Evolutionary conservation across 1,139 yeast genomes (phyloP).

Genomic region (Suhomyces bolitotheri): DNA sequence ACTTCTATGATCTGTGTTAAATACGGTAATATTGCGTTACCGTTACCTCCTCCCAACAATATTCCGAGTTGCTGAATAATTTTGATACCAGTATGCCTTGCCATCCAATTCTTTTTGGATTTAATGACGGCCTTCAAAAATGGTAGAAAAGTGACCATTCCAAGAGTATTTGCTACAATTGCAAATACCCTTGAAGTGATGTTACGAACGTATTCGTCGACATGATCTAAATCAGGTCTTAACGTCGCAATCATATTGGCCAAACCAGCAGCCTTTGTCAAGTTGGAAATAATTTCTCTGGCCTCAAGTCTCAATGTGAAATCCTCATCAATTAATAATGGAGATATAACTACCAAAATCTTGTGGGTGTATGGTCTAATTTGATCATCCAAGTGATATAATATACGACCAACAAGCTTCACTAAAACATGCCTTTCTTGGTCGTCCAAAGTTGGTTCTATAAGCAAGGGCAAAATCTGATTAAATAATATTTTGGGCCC

Average conservation of each 20-base stretch:
- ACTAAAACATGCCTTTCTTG: constrained; percentile 83
- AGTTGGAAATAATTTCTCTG: constrained; percentile 70
- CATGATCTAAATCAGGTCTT: constrained; percentile 80
- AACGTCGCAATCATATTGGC: constrained; percentile 73
- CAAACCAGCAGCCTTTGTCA: constrained; percentile 82
- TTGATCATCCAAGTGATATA: constrained; percentile 62
- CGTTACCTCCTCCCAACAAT: constrained; percentile 65
- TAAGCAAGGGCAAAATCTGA: constrained; percentile 68
- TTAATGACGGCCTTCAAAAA: constrained; percentile 80
- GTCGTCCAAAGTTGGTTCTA: constrained; percentile 74
- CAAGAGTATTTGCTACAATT: constrained; percentile 79
- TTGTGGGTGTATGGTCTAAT: constrained; percentile 75
- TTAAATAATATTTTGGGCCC: constrained; percentile 74
- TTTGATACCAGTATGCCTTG: constrained; percentile 84
- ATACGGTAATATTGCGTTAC: constrained; percentile 63
- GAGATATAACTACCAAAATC: constrained; percentile 73
- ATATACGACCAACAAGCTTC: constrained; percentile 69
- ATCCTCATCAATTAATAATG: constrained; percentile 80
- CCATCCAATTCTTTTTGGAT: constrained; percentile 80
- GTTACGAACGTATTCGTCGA: constrained; percentile 80
- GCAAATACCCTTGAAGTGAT: constrained; percentile 81
- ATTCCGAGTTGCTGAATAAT: constrained; percentile 75
- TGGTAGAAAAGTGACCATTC: constrained; percentile 70
- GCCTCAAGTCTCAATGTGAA: constrained; percentile 73
- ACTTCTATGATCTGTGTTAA: constrained; percentile 64